These are phyloP conservation scores for Thalassiosira exigua DNA, from an alignment of 352 stramenopile species.

Conservation along the genomic window DNA sequence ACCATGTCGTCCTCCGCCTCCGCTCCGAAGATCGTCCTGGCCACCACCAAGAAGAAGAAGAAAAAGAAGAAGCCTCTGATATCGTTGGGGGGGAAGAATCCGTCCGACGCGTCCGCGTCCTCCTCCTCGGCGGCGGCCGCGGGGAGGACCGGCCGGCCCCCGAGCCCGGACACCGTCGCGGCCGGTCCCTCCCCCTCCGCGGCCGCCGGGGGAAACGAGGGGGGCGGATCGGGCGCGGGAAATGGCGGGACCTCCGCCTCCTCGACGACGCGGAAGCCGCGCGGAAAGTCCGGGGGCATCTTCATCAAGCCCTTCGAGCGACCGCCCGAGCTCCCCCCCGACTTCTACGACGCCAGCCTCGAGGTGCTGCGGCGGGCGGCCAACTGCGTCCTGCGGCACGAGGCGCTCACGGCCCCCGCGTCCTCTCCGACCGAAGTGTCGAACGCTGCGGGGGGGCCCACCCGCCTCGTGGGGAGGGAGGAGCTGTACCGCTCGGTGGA, in stretches of 20 bases:
- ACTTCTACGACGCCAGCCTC: slow-evolving; percentile 75
- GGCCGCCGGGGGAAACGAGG: neutral
- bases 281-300: slow-evolving; percentile 49
- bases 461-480: slow-evolving; percentile 32
- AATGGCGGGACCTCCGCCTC: too few species aligned
- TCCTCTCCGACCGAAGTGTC: too few species aligned
- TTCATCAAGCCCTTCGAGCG: slow-evolving; percentile 76
- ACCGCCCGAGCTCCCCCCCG: slow-evolving; percentile 64
- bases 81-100: neutral
- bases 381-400: slow-evolving; percentile 39
- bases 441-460: neutral
- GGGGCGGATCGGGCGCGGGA: neutral
- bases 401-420: neutral
- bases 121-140: neutral
- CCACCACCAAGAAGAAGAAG: slow-evolving; percentile 29
- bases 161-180: slow-evolving; percentile 32
- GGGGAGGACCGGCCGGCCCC: neutral
- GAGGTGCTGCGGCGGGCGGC: slow-evolving; percentile 55
- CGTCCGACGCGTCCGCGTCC: neutral
- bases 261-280: neutral
- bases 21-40: slow-evolving; percentile 55
- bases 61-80: slow-evolving; percentile 43
- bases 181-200: neutral
- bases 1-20: slow-evolving; percentile 50
- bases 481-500: slow-evolving; percentile 76